A percentile compares a stretch with the other conserved stretches of the same genome.
Conservation (phyloP, 2,329 filamentous ascomycete genomes). For the Xylaria sp. region DNA sequence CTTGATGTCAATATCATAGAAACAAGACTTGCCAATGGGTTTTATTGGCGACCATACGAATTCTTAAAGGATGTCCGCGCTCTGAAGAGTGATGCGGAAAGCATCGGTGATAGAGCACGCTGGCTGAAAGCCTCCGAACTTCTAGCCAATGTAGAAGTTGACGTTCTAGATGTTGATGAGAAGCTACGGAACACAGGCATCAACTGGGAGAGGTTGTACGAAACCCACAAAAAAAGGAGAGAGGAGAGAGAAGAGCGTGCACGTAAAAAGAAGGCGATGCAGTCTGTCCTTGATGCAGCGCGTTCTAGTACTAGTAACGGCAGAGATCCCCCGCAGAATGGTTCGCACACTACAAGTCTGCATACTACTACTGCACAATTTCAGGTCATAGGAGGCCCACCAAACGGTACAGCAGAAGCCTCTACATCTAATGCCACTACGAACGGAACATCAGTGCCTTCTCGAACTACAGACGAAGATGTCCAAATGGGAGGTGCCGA, state of each 20-base stretch:
- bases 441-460: slow-evolving; percentile 66
- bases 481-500: slow-evolving; percentile 69
- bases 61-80: slow-evolving; percentile 89
- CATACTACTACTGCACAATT: slow-evolving; percentile 61
- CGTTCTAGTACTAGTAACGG: slow-evolving; percentile 62
- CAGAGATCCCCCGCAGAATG: slow-evolving; percentile 59
- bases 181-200: slow-evolving; percentile 66
- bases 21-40: slow-evolving; percentile 95
- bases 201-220: slow-evolving; percentile 85
- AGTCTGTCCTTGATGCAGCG: slow-evolving; percentile 61
- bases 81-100: slow-evolving; percentile 84
- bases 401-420: slow-evolving; percentile 64
- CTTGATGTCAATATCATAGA: slow-evolving; percentile 93
- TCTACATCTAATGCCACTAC: slow-evolving; percentile 54
- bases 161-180: slow-evolving; percentile 80
- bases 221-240: slow-evolving; percentile 74
- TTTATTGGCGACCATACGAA: slow-evolving; percentile 89
- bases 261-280: slow-evolving; percentile 70
- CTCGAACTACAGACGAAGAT: slow-evolving; percentile 63
- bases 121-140: slow-evolving; percentile 91
- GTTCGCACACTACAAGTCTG: slow-evolving; percentile 59
- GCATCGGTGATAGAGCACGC: slow-evolving; percentile 82
- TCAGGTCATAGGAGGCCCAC: slow-evolving; percentile 66
- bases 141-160: slow-evolving; percentile 91
- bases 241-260: slow-evolving; percentile 68